A percentile compares a stretch with the other conserved stretches of the same genome.
phyloP scores from a whole-genome alignment of 2,329 filamentous ascomycete genomes.

The Alternaria sp. region DNA sequence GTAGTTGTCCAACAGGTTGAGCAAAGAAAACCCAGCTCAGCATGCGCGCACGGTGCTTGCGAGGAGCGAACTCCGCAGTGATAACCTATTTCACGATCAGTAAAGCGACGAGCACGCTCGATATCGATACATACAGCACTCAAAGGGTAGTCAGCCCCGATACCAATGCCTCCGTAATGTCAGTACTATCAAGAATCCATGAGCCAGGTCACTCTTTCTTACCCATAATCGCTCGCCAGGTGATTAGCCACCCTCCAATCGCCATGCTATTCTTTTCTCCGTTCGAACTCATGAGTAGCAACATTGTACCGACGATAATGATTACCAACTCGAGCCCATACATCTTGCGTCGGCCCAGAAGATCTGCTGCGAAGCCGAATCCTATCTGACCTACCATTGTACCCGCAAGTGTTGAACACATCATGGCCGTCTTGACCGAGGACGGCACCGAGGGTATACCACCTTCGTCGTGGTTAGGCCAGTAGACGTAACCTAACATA shows the following conservation, averaged over 20 bases:
- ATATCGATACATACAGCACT: constrained; percentile 35
- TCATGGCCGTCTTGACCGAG: constrained; percentile 48
- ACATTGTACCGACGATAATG: constrained; percentile 52
- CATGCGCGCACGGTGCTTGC: constrained; percentile 52
- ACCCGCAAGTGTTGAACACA: constrained; percentile 51
- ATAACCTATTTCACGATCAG: constrained; percentile 35
- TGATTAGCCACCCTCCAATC: constrained; percentile 52
- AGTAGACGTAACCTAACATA: constrained; percentile 53
- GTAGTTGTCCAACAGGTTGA: constrained; percentile 53
- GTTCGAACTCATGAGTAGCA: constrained; percentile 51
- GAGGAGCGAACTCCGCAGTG: constrained; percentile 52
- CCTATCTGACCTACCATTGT: constrained; percentile 52
- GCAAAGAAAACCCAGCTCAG: constrained; percentile 54
- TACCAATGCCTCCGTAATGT: constrained; percentile 40
- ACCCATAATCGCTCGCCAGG: constrained; percentile 54
- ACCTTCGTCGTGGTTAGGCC: constrained; percentile 35
- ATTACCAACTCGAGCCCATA: constrained; percentile 54
- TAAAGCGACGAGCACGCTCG: background rate
- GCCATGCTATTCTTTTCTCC: constrained; percentile 48
- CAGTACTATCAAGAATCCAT: background rate
- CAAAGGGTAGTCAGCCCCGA: constrained; percentile 51
- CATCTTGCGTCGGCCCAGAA: constrained; percentile 50
- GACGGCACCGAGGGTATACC: constrained; percentile 37
- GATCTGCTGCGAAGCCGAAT: constrained; percentile 52
- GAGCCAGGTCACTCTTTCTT: background rate